A percentile compares a stretch with the other conserved stretches of the same genome.
phyloP scores from a whole-genome alignment of 352 stramenopile species.

The Phytophthora meadii region DNA sequence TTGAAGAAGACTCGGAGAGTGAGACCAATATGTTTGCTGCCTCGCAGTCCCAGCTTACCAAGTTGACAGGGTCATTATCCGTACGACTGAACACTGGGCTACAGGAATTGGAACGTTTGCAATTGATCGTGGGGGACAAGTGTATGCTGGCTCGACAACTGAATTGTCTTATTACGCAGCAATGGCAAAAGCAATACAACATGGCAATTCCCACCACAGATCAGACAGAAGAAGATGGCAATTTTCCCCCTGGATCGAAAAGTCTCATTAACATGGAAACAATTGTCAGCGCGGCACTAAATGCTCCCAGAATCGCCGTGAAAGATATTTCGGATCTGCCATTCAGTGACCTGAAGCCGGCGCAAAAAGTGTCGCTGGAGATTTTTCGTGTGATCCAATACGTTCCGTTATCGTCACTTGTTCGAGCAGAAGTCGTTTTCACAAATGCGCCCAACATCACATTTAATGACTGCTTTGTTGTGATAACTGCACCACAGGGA shows the following conservation, averaged over 20 bases:
- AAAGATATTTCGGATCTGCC: background rate
- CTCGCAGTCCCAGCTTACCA: constrained; percentile 49
- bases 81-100: constrained; percentile 46
- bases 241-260: background rate
- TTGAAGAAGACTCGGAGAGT: constrained; percentile 12
- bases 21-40: constrained; percentile 12
- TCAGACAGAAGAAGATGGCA: constrained; percentile 7
- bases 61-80: constrained; percentile 52
- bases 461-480: constrained; percentile 39
- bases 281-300: constrained; percentile 20
- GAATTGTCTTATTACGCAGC: constrained; percentile 41
- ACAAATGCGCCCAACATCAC: constrained; percentile 28
- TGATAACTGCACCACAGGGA: constrained; percentile 20
- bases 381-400: constrained; percentile 47
- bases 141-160: constrained; percentile 32
- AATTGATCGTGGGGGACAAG: constrained; percentile 55
- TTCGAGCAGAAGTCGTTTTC: constrained; percentile 42
- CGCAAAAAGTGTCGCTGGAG: constrained; percentile 35
- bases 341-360: constrained; percentile 7
- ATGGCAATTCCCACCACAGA: constrained; percentile 4
- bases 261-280: constrained; percentile 36
- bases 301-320: background rate
- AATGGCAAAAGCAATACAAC: constrained; percentile 29
- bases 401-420: constrained; percentile 40
- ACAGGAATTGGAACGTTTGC: constrained; percentile 45